Evolutionary conservation across 768 basidiomycete species (phyloP).

Genomic region (Sporobolomyces pararoseus): DNA sequence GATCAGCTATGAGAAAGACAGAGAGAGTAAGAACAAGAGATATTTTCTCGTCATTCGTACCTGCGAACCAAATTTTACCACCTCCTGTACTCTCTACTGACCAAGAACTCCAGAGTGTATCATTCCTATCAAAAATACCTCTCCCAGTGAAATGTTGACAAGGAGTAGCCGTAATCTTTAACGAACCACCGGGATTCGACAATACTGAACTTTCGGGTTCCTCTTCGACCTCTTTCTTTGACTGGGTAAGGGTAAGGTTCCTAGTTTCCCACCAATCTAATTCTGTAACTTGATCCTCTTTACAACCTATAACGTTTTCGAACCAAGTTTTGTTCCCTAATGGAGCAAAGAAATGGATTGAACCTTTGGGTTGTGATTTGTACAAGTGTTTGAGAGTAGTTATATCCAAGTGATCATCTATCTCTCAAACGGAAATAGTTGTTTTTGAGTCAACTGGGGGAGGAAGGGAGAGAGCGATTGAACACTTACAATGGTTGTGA

Average conservation of each 20-base stretch:
- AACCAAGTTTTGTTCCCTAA: slow-evolving; percentile 57
- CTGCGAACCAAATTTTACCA: slow-evolving; percentile 33
- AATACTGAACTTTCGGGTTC: no score
- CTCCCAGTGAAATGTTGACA: slow-evolving; percentile 63
- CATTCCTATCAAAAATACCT: slow-evolving; percentile 54
- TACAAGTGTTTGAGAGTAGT: slow-evolving; percentile 53
- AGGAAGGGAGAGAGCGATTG: slow-evolving; percentile 14
- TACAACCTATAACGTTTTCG: slow-evolving; percentile 50
- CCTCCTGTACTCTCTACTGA: slow-evolving; percentile 52
- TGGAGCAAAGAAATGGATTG: slow-evolving; percentile 60
- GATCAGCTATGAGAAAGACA: neutral
- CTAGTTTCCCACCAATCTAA: slow-evolving; percentile 57
- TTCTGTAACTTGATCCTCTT: slow-evolving; percentile 53
- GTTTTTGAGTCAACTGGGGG: neutral
- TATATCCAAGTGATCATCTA: slow-evolving; percentile 55
- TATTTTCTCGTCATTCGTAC: no score
- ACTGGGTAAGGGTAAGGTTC: slow-evolving; percentile 30
- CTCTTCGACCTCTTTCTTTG: no score
- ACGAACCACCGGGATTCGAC: no score
- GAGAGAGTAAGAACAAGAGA: no score
- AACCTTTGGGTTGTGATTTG: slow-evolving; percentile 25
- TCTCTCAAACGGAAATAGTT: slow-evolving; percentile 26
- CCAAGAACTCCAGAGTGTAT: slow-evolving; percentile 67
- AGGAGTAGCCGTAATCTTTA: slow-evolving; percentile 61
- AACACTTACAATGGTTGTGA: slow-evolving; percentile 52